Percentiles rank a stretch among this genome's conserved stretches.
phyloP scores from a whole-genome alignment of 306 rosid genomes.

The Boehmeria nivea region DNA sequence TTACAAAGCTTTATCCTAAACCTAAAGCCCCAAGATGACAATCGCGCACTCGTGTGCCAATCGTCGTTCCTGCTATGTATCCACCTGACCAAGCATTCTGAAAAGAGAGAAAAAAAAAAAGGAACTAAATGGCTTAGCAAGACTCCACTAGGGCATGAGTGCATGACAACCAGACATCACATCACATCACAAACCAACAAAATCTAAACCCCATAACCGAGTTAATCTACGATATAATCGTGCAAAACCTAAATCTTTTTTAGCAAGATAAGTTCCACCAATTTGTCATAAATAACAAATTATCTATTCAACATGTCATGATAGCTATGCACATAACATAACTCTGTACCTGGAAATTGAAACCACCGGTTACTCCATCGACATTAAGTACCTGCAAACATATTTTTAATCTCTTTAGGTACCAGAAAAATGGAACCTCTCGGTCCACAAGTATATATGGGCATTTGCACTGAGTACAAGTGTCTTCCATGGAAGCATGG shows the following conservation, averaged over 20 bases:
- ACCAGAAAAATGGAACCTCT: slow-evolving; percentile 4
- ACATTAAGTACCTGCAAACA: slow-evolving; percentile 66
- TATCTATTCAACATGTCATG: not conserved
- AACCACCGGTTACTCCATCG: slow-evolving; percentile 93
- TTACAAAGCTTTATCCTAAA: not conserved
- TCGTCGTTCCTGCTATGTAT: slow-evolving; percentile 69
- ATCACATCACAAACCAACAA: not conserved
- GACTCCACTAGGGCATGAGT: not conserved
- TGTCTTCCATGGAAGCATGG: not conserved
- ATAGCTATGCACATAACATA: not conserved
- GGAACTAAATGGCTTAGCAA: no score
- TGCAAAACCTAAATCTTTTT: no score
- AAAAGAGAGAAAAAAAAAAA: no score
- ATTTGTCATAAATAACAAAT: not conserved
- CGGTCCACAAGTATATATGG: no score
- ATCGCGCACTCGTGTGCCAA: slow-evolving; percentile 44
- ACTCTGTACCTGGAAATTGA: slow-evolving; percentile 79
- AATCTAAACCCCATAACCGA: not conserved
- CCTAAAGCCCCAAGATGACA: no score
- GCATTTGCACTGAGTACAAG: no score
- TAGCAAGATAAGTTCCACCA: no score
- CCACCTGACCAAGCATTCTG: slow-evolving; percentile 98
- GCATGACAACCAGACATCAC: not conserved
- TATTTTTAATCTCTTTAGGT: slow-evolving; percentile 16
- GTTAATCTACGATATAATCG: no score